phyloP scores from a whole-genome alignment of 202 grass and related monocot genomes.

The Carex sylvatica region DNA sequence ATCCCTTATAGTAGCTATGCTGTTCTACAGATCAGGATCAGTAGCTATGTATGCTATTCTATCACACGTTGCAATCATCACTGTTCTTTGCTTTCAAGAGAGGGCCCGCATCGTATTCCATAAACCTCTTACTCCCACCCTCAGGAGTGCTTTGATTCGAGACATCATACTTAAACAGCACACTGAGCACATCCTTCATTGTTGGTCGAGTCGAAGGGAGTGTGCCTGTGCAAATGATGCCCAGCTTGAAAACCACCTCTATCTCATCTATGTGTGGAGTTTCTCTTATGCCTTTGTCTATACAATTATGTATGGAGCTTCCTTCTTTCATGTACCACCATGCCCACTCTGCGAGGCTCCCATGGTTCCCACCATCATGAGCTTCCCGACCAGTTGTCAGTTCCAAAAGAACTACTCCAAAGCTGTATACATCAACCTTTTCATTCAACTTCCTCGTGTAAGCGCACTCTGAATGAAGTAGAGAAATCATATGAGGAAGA shows the following conservation, averaged over 20 bases:
- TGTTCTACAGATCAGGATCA: not conserved
- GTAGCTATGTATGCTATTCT: not conserved
- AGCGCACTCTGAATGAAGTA: constrained; percentile 44
- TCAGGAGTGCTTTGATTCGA: not conserved
- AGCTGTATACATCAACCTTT: constrained; percentile 95
- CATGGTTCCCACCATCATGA: constrained; percentile 50
- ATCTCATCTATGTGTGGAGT: constrained; percentile 31
- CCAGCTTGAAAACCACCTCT: constrained; percentile 63
- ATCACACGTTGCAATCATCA: constrained; percentile 30
- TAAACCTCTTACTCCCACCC: constrained; percentile 12
- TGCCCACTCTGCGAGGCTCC: constrained; percentile 72
- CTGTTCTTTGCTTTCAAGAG: constrained; percentile 32
- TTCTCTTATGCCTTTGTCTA: constrained; percentile 42
- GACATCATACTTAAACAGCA: constrained; percentile 54
- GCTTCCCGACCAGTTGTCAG: constrained; percentile 70
- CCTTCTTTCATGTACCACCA: constrained; percentile 61
- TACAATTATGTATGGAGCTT: constrained; percentile 37
- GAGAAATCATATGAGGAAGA: not conserved
- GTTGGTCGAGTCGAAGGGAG: constrained; percentile 49
- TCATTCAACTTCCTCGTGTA: constrained; percentile 79
- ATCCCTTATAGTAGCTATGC: not conserved
- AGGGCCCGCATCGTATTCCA: constrained; percentile 36
- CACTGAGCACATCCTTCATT: constrained; percentile 76
- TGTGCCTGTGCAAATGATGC: constrained; percentile 51
- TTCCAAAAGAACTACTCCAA: constrained; percentile 87